Conservation (phyloP, 176 grass and related monocot species). For the Thalia dealbata region DNA sequence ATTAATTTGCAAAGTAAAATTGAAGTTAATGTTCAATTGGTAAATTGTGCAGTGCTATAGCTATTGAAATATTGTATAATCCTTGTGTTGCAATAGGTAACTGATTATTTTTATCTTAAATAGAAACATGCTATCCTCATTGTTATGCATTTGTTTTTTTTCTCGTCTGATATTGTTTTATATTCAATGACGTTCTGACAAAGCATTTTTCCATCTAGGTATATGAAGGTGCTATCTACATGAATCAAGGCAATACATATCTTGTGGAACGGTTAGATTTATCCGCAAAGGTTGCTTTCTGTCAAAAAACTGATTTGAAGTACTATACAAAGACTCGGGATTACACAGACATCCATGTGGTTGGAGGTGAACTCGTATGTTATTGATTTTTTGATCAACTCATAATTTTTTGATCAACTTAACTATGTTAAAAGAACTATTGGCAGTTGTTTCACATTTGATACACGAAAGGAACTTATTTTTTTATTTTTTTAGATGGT, state of each 20-base stretch:
- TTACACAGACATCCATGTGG: conserved; percentile 76
- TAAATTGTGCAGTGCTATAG: no score
- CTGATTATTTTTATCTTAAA: background rate
- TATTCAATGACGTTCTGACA: conserved; percentile 10
- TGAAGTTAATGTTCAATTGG: no score
- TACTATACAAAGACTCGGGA: conserved; percentile 93
- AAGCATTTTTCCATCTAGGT: conserved; percentile 42
- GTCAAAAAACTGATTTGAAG: conserved; percentile 85
- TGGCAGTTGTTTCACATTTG: no score
- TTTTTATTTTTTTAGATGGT: no score
- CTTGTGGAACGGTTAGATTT: conserved; percentile 69
- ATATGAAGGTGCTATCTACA: conserved; percentile 90
- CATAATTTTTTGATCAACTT: background rate
- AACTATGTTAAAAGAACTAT: no score
- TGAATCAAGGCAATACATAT: conserved; percentile 85
- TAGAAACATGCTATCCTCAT: background rate
- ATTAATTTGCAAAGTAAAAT: no score
- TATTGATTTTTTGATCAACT: background rate
- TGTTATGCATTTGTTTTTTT: no score
- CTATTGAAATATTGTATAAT: no score
- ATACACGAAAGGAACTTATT: no score
- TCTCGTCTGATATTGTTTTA: conserved; percentile 8
- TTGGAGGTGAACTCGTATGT: conserved; percentile 75
- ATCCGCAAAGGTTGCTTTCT: conserved; percentile 61
- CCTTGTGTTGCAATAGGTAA: background rate